Evolutionary conservation across 148 eudicot genomes (phyloP).

Genomic region (Amaranthus hypochondriacus): DNA sequence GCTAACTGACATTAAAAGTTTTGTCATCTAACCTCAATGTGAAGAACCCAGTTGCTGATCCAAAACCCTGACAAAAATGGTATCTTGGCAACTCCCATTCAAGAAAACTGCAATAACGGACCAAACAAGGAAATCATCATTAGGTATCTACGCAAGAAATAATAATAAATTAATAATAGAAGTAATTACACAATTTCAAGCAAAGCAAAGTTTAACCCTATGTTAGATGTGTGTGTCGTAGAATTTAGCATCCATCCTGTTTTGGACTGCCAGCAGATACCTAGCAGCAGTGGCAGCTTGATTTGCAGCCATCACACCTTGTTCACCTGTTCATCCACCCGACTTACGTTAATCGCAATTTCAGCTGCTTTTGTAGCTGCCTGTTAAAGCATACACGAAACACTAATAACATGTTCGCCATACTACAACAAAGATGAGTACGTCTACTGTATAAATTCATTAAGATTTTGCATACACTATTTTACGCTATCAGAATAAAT

Average conservation of each 20-base stretch:
- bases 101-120: no score
- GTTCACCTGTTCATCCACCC: constrained; percentile 78
- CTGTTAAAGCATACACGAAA: constrained; percentile 27
- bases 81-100: no score
- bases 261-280: constrained; percentile 97
- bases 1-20: no score
- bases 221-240: constrained; percentile 42
- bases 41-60: no score
- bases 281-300: constrained; percentile 91
- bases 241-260: constrained; percentile 53
- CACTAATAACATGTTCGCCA: neutral
- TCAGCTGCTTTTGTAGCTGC: constrained; percentile 78
- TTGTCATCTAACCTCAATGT: no score
- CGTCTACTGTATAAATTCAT: no score
- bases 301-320: constrained; percentile 70
- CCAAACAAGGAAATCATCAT: no score
- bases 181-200: constrained; percentile 29
- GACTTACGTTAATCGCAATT: constrained; percentile 51
- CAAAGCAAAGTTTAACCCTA: constrained; percentile 11
- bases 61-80: no score
- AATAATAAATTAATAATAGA: neutral
- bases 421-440: neutral
- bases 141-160: no score
- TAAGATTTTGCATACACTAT: no score
- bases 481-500: neutral